Evolutionary conservation across 2,329 filamentous ascomycete genomes (phyloP).

Genomic region (Aspergillus phoenicis): DNA sequence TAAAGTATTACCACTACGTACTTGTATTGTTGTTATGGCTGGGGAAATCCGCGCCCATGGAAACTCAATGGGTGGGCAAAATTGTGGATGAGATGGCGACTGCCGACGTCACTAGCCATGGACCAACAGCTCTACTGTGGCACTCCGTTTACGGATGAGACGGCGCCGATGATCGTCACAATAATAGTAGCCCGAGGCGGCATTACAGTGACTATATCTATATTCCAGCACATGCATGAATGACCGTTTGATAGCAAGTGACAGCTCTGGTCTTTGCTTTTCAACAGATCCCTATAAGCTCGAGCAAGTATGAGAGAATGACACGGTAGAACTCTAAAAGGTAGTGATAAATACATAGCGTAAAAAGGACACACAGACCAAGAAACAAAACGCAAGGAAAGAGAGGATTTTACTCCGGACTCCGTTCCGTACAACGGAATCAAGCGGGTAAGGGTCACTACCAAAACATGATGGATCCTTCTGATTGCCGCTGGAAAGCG

Average conservation of each 20-base stretch:
- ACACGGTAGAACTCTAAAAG: not conserved
- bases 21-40: constrained; percentile 1
- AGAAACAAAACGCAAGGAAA: not conserved
- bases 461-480: constrained; percentile 5
- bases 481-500: constrained; percentile 9
- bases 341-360: not conserved
- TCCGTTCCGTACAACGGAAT: constrained; percentile 23
- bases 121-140: not conserved
- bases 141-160: constrained; percentile 19
- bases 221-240: not conserved
- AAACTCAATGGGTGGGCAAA: not conserved
- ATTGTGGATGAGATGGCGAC: constrained; percentile 14
- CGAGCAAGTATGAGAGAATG: not conserved
- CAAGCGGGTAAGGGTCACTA: constrained; percentile 15
- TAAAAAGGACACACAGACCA: not conserved
- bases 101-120: constrained; percentile 36
- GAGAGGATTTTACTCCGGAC: constrained; percentile 11
- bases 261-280: not conserved
- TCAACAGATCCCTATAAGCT: not conserved
- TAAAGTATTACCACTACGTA: not conserved
- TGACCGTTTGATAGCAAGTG: not conserved
- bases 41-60: not conserved
- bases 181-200: not conserved
- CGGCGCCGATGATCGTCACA: constrained; percentile 18
- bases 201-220: not conserved